These are phyloP conservation scores for Mrakia gelida DNA, from an alignment of 768 basidiomycete genomes.

Conservation along the genomic window DNA sequence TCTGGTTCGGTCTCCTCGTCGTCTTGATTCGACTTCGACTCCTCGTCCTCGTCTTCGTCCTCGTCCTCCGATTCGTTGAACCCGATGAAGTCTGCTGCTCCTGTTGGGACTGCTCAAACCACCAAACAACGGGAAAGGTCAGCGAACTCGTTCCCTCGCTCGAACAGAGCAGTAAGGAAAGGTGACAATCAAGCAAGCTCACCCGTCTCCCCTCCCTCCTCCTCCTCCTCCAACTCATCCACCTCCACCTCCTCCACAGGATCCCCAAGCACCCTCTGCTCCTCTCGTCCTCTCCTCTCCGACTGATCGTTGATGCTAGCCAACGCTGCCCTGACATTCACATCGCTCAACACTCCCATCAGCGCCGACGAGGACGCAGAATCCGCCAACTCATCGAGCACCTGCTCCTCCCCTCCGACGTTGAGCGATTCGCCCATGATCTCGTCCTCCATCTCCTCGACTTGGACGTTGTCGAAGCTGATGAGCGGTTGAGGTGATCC, in stretches of 20 bases:
- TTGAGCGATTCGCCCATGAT: not conserved
- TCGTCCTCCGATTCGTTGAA: not conserved
- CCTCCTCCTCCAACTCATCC: not conserved
- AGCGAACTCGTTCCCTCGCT: not conserved
- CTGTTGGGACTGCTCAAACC: not conserved
- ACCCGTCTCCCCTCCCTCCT: not conserved
- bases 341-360: not conserved
- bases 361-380: not conserved
- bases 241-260: not conserved
- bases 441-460: conserved; percentile 1
- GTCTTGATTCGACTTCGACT: too few relatives aligned
- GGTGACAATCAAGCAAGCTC: not conserved
- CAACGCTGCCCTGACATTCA: not conserved
- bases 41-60: too few relatives aligned
- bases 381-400: not conserved
- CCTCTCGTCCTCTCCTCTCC: not conserved
- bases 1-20: not conserved
- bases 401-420: not conserved
- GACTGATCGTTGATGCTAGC: not conserved
- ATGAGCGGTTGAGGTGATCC: too few relatives aligned
- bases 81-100: not conserved
- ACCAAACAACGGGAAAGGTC: not conserved
- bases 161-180: not conserved
- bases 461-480: not conserved
- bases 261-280: not conserved